Evolutionary conservation across 768 basidiomycete species (phyloP).

Genomic region (Lyophyllum semitale): DNA sequence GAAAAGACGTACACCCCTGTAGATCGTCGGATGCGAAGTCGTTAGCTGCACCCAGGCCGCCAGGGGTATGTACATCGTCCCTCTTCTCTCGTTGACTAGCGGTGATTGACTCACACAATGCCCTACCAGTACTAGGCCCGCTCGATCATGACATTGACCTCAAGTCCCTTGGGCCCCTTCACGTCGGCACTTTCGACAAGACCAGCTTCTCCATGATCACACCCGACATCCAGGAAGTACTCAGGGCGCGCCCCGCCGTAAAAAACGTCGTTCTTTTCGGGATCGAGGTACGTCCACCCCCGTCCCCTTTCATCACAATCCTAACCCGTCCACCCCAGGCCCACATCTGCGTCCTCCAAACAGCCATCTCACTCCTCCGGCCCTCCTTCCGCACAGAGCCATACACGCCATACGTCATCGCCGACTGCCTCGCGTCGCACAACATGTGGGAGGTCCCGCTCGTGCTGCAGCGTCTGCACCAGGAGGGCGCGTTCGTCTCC

Average conservation of each 20-base stretch:
- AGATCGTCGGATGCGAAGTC: constrained; percentile 21
- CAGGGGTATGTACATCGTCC: constrained; percentile 11
- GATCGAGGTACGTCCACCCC: constrained; percentile 66
- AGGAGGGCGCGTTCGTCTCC: constrained; percentile 19
- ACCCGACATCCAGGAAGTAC: constrained; percentile 56
- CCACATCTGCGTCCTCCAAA: constrained; percentile 81
- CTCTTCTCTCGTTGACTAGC: neutral
- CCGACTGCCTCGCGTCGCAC: constrained; percentile 21
- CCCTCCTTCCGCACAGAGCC: constrained; percentile 19
- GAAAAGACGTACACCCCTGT: neutral
- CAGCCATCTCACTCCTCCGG: constrained; percentile 30
- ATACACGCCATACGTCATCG: constrained; percentile 21
- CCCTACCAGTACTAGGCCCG: constrained; percentile 58
- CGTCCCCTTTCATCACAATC: neutral
- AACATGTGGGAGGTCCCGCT: constrained; percentile 23
- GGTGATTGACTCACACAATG: no score
- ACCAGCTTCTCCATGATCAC: constrained; percentile 86
- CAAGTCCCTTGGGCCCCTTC: constrained; percentile 52
- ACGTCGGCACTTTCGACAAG: constrained; percentile 71
- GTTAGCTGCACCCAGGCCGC: constrained; percentile 21
- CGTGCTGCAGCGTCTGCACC: constrained; percentile 18
- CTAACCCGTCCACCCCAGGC: constrained; percentile 10
- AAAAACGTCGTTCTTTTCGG: constrained; percentile 78
- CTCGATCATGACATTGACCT: constrained; percentile 66
- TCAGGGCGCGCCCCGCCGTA: constrained; percentile 49